A percentile compares a stretch with the other conserved stretches of the same genome.
These are phyloP conservation scores for Oryza meyeriana DNA, from an alignment of 176 grass and related monocot genomes.

Conservation along the genomic window DNA sequence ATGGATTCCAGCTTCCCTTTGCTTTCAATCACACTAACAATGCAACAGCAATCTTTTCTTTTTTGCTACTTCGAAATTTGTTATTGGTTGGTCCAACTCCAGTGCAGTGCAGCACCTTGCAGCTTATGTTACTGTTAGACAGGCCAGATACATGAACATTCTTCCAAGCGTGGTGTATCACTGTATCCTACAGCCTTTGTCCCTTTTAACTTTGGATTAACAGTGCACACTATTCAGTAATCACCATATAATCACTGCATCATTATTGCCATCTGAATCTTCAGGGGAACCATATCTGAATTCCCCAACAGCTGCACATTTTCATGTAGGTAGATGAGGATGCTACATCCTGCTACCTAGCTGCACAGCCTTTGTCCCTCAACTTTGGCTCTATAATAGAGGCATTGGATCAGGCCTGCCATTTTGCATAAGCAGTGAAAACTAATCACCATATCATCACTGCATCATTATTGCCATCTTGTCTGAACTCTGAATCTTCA, in stretches of 20 bases:
- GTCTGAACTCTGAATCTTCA: not conserved
- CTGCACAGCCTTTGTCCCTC: not conserved
- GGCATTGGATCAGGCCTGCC: not conserved
- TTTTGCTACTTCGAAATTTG: not conserved
- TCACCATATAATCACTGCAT: not conserved
- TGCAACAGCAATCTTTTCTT: conserved; percentile 19
- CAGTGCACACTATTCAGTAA: not conserved
- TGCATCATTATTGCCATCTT: conserved; percentile 10
- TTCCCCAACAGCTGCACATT: conserved; percentile 19
- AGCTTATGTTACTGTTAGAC: conserved; percentile 42
- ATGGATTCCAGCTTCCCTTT: conserved; percentile 40
- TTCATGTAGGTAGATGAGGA: conserved; percentile 34
- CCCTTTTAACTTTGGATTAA: not conserved
- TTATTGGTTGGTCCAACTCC: conserved; percentile 39
- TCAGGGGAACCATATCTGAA: not conserved
- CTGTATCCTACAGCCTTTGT: not conserved
- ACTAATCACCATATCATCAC: conserved; percentile 17
- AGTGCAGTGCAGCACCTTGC: conserved; percentile 12
- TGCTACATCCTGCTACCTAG: conserved; percentile 5
- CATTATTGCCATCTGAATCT: not conserved
- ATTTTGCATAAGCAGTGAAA: not conserved
- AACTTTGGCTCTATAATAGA: not conserved
- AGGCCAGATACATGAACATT: conserved; percentile 2
- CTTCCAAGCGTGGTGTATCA: conserved; percentile 12
- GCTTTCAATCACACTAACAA: conserved; percentile 49